These are phyloP conservation scores for Erigeron canadensis DNA, from an alignment of 129 eudicot genomes.

Conservation along the genomic window DNA sequence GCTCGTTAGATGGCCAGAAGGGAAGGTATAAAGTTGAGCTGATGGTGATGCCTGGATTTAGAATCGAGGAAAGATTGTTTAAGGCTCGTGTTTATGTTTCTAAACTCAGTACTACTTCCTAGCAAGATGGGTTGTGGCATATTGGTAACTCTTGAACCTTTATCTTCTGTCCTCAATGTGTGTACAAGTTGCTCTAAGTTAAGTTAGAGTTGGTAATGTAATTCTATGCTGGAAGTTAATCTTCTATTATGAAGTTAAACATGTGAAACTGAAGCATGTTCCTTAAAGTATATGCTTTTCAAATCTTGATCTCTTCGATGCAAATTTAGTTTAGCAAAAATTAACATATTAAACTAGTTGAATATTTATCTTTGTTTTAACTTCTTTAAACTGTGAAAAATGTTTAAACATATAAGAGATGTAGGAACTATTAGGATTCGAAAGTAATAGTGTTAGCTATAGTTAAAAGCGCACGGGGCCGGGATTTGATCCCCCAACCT, in stretches of 20 bases:
- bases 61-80: slow-evolving; percentile 36
- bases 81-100: slow-evolving; percentile 62
- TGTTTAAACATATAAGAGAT: not conserved
- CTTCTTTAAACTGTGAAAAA: no score
- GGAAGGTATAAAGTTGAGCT: slow-evolving; percentile 56
- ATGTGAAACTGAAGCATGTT: slow-evolving; percentile 24
- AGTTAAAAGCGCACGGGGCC: no score
- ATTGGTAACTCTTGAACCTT: slow-evolving; percentile 23
- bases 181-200: slow-evolving; percentile 23
- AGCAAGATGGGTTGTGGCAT: slow-evolving; percentile 9
- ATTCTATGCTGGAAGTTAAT: slow-evolving; percentile 11
- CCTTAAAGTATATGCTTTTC: slow-evolving; percentile 24
- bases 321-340: not conserved
- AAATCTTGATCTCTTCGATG: slow-evolving; percentile 15
- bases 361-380: not conserved
- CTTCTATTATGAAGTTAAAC: slow-evolving; percentile 21
- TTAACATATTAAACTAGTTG: not conserved
- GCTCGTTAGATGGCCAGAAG: slow-evolving; percentile 17
- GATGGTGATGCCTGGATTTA: slow-evolving; percentile 73
- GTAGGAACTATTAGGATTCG: not conserved
- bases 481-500: no score
- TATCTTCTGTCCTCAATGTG: slow-evolving; percentile 18
- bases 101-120: slow-evolving; percentile 13
- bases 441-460: not conserved
- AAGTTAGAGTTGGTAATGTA: slow-evolving; percentile 20